These are phyloP conservation scores for Coix lacrymajobi DNA, from an alignment of 176 grass and related monocot genomes.

Conservation along the genomic window DNA sequence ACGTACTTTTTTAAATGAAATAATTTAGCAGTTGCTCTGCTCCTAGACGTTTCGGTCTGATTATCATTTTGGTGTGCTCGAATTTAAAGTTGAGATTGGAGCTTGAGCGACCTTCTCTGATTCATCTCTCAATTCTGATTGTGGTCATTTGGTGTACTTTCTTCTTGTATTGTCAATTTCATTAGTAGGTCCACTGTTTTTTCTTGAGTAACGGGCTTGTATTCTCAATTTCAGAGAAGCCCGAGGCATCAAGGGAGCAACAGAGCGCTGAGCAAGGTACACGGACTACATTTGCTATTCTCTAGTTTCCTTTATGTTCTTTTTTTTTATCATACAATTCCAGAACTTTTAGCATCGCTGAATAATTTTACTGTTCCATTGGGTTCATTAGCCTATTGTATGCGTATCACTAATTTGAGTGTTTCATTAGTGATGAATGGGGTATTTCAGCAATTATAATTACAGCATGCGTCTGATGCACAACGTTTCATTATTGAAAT, in stretches of 20 bases:
- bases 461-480: not conserved
- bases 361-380: constrained; percentile 13
- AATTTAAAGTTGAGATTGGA: not conserved
- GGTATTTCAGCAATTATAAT: not conserved
- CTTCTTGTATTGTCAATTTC: not conserved
- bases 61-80: not conserved
- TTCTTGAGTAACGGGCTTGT: constrained; percentile 16
- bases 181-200: not conserved
- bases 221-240: constrained; percentile 50
- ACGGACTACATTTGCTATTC: not conserved
- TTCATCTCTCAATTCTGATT: not conserved
- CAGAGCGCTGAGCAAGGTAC: constrained; percentile 61
- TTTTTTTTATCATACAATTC: not conserved
- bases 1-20: too few species aligned
- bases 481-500: not conserved
- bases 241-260: constrained; percentile 48
- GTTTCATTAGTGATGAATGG: not conserved
- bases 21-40: not conserved
- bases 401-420: not conserved
- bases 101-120: not conserved
- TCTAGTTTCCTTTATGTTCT: constrained; percentile 4
- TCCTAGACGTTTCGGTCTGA: not conserved
- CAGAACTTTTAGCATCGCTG: not conserved
- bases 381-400: not conserved
- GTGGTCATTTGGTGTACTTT: not conserved